phyloP scores from a whole-genome alignment of 2,329 filamentous ascomycete species.

The Alternaria longipes region DNA sequence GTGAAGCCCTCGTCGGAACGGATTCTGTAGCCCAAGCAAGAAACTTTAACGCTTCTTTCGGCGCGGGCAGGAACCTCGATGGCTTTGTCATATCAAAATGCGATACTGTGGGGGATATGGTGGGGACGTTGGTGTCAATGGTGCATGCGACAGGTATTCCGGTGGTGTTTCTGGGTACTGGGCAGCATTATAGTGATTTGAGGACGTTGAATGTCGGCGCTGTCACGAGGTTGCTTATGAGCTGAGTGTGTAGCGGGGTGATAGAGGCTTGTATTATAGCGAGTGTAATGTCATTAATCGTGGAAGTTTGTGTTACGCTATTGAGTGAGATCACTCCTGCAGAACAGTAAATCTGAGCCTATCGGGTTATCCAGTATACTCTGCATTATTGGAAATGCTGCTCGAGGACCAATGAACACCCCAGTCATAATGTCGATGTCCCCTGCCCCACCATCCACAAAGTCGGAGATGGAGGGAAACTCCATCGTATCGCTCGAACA shows the following conservation, averaged over 20 bases:
- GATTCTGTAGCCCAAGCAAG: slow-evolving; percentile 95
- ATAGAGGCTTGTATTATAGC: no score
- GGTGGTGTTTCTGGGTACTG: slow-evolving; percentile 86
- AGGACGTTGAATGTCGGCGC: slow-evolving; percentile 71
- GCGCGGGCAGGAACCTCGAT: slow-evolving; percentile 79
- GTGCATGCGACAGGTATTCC: slow-evolving; percentile 97
- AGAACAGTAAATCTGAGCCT: no score
- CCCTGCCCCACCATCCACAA: no score
- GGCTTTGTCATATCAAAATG: slow-evolving; percentile 99
- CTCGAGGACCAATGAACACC: no score
- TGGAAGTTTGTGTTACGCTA: no score
- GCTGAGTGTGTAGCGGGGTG: slow-evolving; percentile 32
- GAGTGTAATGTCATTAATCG: no score
- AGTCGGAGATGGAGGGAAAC: no score
- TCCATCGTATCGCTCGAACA: no score
- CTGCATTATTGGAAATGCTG: no score
- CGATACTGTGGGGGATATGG: slow-evolving; percentile 99
- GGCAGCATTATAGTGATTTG: slow-evolving; percentile 73
- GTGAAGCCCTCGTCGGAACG: slow-evolving; percentile 89
- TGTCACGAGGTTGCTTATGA: slow-evolving; percentile 70
- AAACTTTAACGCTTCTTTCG: slow-evolving; percentile 96
- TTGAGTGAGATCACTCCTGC: no score
- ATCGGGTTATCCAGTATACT: no score
- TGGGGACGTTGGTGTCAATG: slow-evolving; percentile 93
- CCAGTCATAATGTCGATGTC: no score